These are phyloP conservation scores for Chalciporus sp. DNA, from an alignment of 1,284 basidiomycete genomes.

Conservation along the genomic window DNA sequence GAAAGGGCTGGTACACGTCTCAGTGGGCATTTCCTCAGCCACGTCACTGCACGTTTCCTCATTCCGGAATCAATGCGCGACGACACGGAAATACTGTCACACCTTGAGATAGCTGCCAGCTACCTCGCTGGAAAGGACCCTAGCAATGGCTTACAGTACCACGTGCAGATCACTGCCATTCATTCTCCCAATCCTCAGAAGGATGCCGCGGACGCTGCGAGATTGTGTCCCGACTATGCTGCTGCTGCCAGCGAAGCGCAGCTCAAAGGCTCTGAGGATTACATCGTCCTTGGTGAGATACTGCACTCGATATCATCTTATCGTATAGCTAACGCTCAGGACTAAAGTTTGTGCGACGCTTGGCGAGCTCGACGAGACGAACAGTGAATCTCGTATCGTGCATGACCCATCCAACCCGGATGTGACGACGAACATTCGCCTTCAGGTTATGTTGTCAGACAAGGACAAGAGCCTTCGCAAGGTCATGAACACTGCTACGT, in stretches of 20 bases:
- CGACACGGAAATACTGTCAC: neutral
- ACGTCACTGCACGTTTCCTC: slow-evolving; percentile 7
- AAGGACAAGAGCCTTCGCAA: neutral
- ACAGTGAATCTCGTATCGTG: neutral
- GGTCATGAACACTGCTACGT: slow-evolving; percentile 5
- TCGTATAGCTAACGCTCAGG: neutral
- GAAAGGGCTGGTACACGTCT: slow-evolving; percentile 10
- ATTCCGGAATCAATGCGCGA: slow-evolving; percentile 1
- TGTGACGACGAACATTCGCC: slow-evolving; percentile 6
- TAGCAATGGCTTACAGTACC: slow-evolving; percentile 3
- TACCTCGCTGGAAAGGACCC: slow-evolving; percentile 9
- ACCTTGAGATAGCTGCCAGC: slow-evolving; percentile 2
- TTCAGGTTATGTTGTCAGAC: slow-evolving; percentile 8
- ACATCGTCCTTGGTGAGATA: slow-evolving; percentile 8
- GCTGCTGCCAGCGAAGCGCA: slow-evolving; percentile 6
- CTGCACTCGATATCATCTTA: too few relatives aligned
- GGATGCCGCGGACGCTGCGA: slow-evolving; percentile 4
- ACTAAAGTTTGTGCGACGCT: slow-evolving; percentile 8
- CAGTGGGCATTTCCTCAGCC: slow-evolving; percentile 10
- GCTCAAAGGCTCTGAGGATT: neutral
- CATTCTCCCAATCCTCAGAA: slow-evolving; percentile 1
- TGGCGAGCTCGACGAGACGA: slow-evolving; percentile 11
- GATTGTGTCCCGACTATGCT: slow-evolving; percentile 9
- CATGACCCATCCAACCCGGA: neutral
- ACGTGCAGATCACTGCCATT: slow-evolving; percentile 4